A percentile compares a stretch with the other conserved stretches of the same genome.
These are phyloP conservation scores for Sphagnum tenellum DNA, from an alignment of 225 moss, liverwort and hornwort species.

Conservation along the genomic window DNA sequence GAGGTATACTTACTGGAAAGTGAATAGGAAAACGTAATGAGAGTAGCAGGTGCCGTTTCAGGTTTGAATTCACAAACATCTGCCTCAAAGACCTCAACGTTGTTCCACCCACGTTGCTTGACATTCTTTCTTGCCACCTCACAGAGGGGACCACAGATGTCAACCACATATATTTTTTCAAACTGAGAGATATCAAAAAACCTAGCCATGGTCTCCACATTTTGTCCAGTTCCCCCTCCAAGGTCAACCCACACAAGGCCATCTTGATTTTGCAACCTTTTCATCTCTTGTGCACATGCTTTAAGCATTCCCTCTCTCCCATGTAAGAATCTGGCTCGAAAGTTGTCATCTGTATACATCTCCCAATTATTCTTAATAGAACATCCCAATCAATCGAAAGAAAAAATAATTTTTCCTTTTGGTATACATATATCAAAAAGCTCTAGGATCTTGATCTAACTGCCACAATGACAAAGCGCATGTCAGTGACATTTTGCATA, in stretches of 20 bases:
- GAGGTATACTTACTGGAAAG: conserved; percentile 54
- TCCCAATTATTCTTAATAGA: not conserved
- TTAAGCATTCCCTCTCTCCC: conserved; percentile 59
- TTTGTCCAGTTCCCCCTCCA: conserved; percentile 93
- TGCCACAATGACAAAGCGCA: not conserved
- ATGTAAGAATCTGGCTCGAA: conserved; percentile 72
- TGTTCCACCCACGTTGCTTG: conserved; percentile 55
- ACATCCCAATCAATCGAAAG: not conserved
- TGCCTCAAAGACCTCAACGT: conserved; percentile 88
- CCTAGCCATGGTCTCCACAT: conserved; percentile 73
- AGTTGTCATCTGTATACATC: conserved; percentile 67
- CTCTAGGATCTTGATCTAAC: not conserved
- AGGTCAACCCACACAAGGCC: conserved; percentile 87
- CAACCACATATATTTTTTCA: conserved; percentile 78
- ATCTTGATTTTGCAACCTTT: conserved; percentile 33
- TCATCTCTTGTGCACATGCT: conserved; percentile 60
- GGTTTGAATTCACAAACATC: conserved; percentile 79
- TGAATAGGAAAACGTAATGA: conserved; percentile 85
- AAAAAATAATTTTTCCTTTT: not conserved
- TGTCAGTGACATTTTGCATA: not conserved
- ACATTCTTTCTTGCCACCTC: conserved; percentile 65
- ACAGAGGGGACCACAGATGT: conserved; percentile 86
- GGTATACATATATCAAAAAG: too few species aligned
- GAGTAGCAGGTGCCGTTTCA: conserved; percentile 49
- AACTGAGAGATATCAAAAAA: conserved; percentile 62